Evolutionary conservation across 148 eudicot genomes (phyloP), one percentile per base, ranked within the genome.

Genomic region (Cornus kousa): DNA sequence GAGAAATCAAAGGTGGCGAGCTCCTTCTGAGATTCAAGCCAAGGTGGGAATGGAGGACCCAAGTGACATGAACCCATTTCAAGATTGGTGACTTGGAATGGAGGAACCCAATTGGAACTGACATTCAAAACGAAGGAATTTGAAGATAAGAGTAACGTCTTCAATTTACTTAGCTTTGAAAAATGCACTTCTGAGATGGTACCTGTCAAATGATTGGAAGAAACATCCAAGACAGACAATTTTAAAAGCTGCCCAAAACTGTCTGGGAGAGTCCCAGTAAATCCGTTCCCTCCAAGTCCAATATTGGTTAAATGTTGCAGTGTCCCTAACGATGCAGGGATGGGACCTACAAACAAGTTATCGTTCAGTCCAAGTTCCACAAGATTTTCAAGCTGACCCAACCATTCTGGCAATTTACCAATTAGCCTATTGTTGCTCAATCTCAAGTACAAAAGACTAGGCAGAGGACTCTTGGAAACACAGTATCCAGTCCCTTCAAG

Each of bases 1-100:
- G 83, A 64, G 9, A 85, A 33, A 39, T 85, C 75, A 37, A 85
- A 69, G 23, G 1, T 59, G 64, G 1, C 31, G 59, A 82, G 50
- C 69, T 69, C 77, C 1, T 69, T 75, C 67, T 85, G 86, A 57
- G 68, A 39, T 53, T 70, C 50, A 28, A 85, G 59, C 90, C 90
- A 87, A 19, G 8, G 31, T 8, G 90, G 90, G 69, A 87, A 87
- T 37, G 31, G 33, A 67, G 82, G 82, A 9, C 86, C 90, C 19
- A 87, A 53, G 5, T 59, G 60, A 46, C 87, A 85, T 2, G 84
- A 85, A 32, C 79, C 80, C 74, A 85, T 28, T 64, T 78, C 72
- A 43, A 87, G 69, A 40, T 73, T 73, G 5, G 24, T 13, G 13
- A 83, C 57, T 59, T 85, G 86, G 68, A 87, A 87, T 19, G 87